Conservation (phyloP, 768 basidiomycete genomes). For the Cystofilobasidium ferigula region DNA sequence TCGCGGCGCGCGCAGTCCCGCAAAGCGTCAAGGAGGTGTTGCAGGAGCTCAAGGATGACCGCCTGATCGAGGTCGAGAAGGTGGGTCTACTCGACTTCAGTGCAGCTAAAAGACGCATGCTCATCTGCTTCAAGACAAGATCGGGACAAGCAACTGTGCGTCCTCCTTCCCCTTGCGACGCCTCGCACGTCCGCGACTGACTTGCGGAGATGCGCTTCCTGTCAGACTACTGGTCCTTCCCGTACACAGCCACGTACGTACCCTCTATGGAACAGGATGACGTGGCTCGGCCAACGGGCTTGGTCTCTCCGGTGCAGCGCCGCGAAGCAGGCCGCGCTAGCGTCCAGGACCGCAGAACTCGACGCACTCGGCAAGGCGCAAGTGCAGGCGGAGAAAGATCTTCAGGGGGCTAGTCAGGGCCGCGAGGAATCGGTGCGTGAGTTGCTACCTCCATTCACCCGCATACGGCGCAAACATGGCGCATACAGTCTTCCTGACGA, state of each 20-base stretch:
- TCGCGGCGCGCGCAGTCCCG: conserved; percentile 48
- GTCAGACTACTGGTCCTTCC: conserved; percentile 19
- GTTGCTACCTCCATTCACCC: conserved; percentile 12
- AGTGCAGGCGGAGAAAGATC: background rate
- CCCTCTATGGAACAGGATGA: too few relatives aligned
- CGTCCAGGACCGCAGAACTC: background rate
- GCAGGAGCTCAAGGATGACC: conserved; percentile 75
- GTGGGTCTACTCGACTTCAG: conserved; percentile 40
- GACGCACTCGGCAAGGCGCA: conserved; percentile 4
- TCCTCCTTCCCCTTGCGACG: too few relatives aligned
- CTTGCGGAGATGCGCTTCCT: too few relatives aligned
- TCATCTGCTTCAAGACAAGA: background rate
- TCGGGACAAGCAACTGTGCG: conserved; percentile 81
- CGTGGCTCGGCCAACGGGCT: too few relatives aligned
- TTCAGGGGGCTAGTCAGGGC: background rate
- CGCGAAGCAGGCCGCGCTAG: background rate
- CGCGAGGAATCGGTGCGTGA: conserved; percentile 1
- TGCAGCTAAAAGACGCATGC: background rate
- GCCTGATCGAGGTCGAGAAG: conserved; percentile 76
- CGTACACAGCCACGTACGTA: background rate
- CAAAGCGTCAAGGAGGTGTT: conserved; percentile 88
- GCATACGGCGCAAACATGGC: background rate
- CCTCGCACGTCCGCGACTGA: background rate
- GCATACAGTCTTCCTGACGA: background rate
- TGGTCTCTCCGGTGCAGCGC: too few relatives aligned